Evolutionary conservation across 2,329 filamentous ascomycete genomes (phyloP).

Genomic region (Penicillium sp.): DNA sequence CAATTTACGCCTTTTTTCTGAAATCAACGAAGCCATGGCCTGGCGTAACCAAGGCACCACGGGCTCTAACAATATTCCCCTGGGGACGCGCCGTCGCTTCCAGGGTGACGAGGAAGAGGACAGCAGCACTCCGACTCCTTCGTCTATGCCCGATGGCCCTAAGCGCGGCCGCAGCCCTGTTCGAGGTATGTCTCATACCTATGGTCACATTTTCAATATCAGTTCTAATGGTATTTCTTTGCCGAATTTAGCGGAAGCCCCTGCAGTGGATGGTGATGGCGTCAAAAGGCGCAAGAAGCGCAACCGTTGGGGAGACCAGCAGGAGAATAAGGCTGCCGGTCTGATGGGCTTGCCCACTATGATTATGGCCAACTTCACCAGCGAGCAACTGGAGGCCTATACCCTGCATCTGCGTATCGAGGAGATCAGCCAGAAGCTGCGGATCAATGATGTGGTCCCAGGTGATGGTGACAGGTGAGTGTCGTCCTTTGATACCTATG

Average conservation of each 20-base stretch:
- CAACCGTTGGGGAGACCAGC: constrained; percentile 96
- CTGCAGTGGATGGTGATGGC: constrained; percentile 73
- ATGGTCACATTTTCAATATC: not conserved
- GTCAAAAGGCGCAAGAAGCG: constrained; percentile 93
- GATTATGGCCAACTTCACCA: constrained; percentile 97
- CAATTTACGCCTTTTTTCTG: not conserved
- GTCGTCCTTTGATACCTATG: not conserved
- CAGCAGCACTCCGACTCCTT: constrained; percentile 47
- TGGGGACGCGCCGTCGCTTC: constrained; percentile 76
- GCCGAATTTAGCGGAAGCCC: constrained; percentile 41
- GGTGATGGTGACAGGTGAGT: constrained; percentile 87
- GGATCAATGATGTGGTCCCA: constrained; percentile 98
- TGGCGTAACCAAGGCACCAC: constrained; percentile 80
- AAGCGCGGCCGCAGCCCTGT: constrained; percentile 95
- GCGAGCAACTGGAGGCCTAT: constrained; percentile 96
- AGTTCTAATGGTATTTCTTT: constrained; percentile 25
- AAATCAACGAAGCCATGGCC: constrained; percentile 49
- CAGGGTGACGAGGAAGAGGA: constrained; percentile 61
- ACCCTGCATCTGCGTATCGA: constrained; percentile 95
- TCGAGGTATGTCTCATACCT: constrained; percentile 62
- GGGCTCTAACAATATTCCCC: constrained; percentile 95
- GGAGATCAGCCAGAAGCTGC: constrained; percentile 98
- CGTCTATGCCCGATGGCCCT: constrained; percentile 49
- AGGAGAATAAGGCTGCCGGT: constrained; percentile 97
- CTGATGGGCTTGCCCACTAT: constrained; percentile 96